These are phyloP conservation scores for Cordyceps sp. DNA, from an alignment of 2,329 filamentous ascomycete genomes.

Conservation along the genomic window DNA sequence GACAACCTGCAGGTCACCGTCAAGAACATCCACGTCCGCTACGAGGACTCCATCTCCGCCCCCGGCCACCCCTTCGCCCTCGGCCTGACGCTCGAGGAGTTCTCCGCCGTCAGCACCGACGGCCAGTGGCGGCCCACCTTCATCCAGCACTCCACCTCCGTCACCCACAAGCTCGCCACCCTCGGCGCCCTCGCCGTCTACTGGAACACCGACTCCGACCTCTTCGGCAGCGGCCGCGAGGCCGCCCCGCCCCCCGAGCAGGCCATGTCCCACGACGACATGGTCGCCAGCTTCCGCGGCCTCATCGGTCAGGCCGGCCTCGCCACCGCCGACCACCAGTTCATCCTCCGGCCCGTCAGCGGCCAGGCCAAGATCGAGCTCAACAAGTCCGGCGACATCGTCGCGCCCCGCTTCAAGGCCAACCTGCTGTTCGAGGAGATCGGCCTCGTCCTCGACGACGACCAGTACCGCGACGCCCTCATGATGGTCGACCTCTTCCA, in stretches of 20 bases:
- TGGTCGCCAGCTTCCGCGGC: slow-evolving; percentile 59
- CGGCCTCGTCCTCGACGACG: slow-evolving; percentile 89
- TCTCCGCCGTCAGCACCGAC: slow-evolving; percentile 94
- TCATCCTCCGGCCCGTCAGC: slow-evolving; percentile 88
- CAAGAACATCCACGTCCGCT: slow-evolving; percentile 96
- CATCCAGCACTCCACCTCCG: slow-evolving; percentile 68
- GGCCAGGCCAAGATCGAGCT: slow-evolving; percentile 89
- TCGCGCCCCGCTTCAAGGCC: slow-evolving; percentile 75
- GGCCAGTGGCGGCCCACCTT: slow-evolving; percentile 91
- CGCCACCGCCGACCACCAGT: slow-evolving; percentile 52
- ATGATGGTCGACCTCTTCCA: slow-evolving; percentile 99
- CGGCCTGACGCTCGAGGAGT: slow-evolving; percentile 82
- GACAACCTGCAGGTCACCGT: slow-evolving; percentile 96
- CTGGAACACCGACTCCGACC: slow-evolving; percentile 87
- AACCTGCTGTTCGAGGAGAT: slow-evolving; percentile 92
- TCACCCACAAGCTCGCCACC: slow-evolving; percentile 86
- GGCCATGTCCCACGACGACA: slow-evolving; percentile 52
- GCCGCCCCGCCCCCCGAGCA: slow-evolving; percentile 29
- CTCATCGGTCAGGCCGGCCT: slow-evolving; percentile 64
- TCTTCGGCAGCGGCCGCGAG: slow-evolving; percentile 71
- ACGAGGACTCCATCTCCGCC: slow-evolving; percentile 92
- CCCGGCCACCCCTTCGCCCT: slow-evolving; percentile 90
- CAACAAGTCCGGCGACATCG: slow-evolving; percentile 73
- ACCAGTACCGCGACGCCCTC: slow-evolving; percentile 90
- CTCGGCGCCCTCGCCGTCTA: slow-evolving; percentile 84